phyloP scores from a whole-genome alignment of 2,329 filamentous ascomycete species.

The Colletotrichum sp. region DNA sequence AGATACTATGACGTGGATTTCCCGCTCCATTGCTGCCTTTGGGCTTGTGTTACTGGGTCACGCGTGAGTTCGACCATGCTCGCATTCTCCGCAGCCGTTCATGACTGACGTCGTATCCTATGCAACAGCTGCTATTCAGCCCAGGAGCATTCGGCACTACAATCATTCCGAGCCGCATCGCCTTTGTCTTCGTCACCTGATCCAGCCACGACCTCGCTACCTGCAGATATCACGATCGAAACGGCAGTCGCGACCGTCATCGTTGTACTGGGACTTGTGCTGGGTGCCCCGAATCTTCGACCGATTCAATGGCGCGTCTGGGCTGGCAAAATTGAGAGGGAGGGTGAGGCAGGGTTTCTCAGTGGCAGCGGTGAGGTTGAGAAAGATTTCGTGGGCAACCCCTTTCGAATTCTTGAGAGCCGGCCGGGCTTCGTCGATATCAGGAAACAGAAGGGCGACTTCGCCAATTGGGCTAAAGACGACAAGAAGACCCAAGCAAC shows the following conservation, averaged over 20 bases:
- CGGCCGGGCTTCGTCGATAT: conserved; percentile 89
- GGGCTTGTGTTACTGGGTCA: conserved; percentile 84
- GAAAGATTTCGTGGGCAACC: conserved; percentile 76
- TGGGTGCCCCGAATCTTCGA: conserved; percentile 77
- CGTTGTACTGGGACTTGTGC: conserved; percentile 83
- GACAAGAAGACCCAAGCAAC: conserved; percentile 22
- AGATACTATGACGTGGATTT: conserved; percentile 70
- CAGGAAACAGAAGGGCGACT: conserved; percentile 78
- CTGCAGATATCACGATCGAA: conserved; percentile 87
- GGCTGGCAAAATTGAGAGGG: conserved; percentile 83
- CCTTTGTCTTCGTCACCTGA: conserved; percentile 43
- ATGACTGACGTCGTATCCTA: conserved; percentile 20
- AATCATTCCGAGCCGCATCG: conserved; percentile 56
- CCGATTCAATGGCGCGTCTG: conserved; percentile 85
- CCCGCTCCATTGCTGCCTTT: conserved; percentile 72
- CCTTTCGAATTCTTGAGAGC: conserved; percentile 80
- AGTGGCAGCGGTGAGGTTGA: conserved; percentile 68
- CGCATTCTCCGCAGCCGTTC: not conserved
- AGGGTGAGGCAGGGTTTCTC: conserved; percentile 67
- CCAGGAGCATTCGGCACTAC: conserved; percentile 85
- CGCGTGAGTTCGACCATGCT: conserved; percentile 66
- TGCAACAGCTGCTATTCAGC: conserved; percentile 86
- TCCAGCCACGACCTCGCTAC: conserved; percentile 61
- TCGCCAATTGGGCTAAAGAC: conserved; percentile 73
- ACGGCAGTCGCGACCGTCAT: conserved; percentile 80